Percentiles rank a stretch among this genome's conserved stretches.
Conservation (phyloP, 2,329 filamentous ascomycete species). For the Fusarium compactum region DNA sequence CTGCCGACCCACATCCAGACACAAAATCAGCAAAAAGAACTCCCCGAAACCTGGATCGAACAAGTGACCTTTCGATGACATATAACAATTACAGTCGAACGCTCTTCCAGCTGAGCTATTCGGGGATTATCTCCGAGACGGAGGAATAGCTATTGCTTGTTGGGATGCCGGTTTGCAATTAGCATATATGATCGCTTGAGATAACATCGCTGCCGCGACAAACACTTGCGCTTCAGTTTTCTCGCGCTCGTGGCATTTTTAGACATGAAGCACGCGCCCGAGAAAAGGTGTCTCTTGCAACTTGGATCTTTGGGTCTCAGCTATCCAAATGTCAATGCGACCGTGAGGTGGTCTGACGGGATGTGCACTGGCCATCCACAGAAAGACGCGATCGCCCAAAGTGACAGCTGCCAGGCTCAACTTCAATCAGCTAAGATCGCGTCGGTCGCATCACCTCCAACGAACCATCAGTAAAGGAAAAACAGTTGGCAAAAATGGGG, state of each 20-base stretch:
- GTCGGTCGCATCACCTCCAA: too few relatives aligned
- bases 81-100: conserved; percentile 33
- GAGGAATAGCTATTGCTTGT: conserved; percentile 11
- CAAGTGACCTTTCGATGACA: conserved; percentile 37
- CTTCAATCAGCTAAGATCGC: too few relatives aligned
- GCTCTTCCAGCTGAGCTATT: conserved; percentile 38
- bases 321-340: background rate
- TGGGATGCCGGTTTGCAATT: rapidly evolving
- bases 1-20: rapidly evolving
- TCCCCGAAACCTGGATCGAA: conserved; percentile 38
- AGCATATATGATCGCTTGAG: rapidly evolving
- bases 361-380: background rate
- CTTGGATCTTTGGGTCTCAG: background rate
- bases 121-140: conserved; percentile 16
- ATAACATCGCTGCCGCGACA: background rate
- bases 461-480: too few relatives aligned
- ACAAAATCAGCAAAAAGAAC: background rate
- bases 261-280: background rate
- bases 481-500: too few relatives aligned
- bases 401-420: background rate
- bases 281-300: background rate
- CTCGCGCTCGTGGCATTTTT: background rate
- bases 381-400: rapidly evolving
- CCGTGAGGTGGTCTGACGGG: background rate
- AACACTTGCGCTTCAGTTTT: background rate